Base-by-base conservation (phyloP, 148 eudicot genomes). In the Chenopodium album region DNA sequence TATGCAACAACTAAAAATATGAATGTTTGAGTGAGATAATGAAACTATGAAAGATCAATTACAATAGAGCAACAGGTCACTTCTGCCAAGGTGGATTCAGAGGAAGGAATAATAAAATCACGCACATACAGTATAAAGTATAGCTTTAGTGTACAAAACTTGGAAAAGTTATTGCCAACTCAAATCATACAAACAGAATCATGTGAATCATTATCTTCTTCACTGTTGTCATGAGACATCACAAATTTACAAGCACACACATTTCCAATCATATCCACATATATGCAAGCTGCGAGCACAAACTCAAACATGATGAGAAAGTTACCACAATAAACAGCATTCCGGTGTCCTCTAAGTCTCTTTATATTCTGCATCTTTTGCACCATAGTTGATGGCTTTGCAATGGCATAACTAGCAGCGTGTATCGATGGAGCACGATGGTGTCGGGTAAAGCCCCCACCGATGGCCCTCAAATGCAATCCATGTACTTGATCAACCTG, bases 301-400 rank as follows among this genome's bases (percentile, higher is more conserved):
- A 80, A 76, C 50, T 62, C 14, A 56, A 67, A 87, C 59, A 73
- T 37, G 68, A 47, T 23, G 26, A 76, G 59, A 71, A 80, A 37
- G 26, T 75, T 90, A 97, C 99, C 99, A 86, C 99, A 97, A 86
- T 94, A 94, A 72, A 94, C 97, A 87, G 99, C 97, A 90, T 86
- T 88, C 22, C 99, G 86, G 70, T 97, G 99, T 41, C 99, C 99
- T 87, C 99, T 86, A 66, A 97, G 82, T 87, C 87, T 94, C 88
- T 90, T 96, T 78, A 85, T 88, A 87, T 92, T 91, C 90, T 97
- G 95, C 98, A 97, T 94, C 90, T 93, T 97, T 82, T 92, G 95
- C 73, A 94, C 93, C 98, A 97, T 89, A 65, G 93, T 89, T 65
- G 92, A 91, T 56, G 99, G 98, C 87, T 92, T 97, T 29, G 97